Evolutionary conservation across 2,329 filamentous ascomycete genomes (phyloP).

Genomic region (Claviceps citrina): DNA sequence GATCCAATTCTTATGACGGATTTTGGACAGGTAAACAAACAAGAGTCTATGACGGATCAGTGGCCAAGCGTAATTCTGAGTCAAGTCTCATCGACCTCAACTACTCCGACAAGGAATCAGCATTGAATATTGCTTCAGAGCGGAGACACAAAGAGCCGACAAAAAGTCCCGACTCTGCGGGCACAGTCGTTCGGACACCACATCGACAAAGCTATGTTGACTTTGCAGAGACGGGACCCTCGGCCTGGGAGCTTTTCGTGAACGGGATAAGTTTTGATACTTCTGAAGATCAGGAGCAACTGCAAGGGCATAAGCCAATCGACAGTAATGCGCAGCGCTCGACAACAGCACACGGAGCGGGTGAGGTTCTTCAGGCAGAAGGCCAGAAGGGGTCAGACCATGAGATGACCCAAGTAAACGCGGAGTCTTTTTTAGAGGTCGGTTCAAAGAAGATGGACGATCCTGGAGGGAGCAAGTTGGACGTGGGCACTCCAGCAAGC

Average conservation of each 20-base stretch:
- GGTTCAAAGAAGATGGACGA: background rate
- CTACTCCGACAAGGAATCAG: background rate
- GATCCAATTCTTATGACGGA: background rate
- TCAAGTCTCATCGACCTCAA: conserved; percentile 2
- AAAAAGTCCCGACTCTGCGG: conserved; percentile 15
- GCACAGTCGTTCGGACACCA: conserved; percentile 24
- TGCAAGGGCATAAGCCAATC: background rate
- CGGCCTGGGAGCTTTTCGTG: conserved; percentile 17
- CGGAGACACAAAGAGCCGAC: background rate
- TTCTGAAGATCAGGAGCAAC: conserved; percentile 2
- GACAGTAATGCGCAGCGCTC: background rate
- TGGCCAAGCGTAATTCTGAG: background rate
- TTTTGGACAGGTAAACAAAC: conserved; percentile 1
- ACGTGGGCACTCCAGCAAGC: background rate
- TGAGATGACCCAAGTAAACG: background rate
- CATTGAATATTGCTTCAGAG: background rate
- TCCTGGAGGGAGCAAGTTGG: background rate
- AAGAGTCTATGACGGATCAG: background rate
- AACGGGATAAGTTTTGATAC: conserved; percentile 18
- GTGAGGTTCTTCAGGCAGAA: background rate
- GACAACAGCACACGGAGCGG: background rate
- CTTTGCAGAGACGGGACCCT: conserved; percentile 8
- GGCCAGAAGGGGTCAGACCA: background rate
- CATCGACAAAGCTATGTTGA: conserved; percentile 12
- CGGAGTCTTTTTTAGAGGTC: conserved; percentile 5